phyloP scores from a whole-genome alignment of 352 stramenopile genomes.

The Plasmopara muralis region DNA sequence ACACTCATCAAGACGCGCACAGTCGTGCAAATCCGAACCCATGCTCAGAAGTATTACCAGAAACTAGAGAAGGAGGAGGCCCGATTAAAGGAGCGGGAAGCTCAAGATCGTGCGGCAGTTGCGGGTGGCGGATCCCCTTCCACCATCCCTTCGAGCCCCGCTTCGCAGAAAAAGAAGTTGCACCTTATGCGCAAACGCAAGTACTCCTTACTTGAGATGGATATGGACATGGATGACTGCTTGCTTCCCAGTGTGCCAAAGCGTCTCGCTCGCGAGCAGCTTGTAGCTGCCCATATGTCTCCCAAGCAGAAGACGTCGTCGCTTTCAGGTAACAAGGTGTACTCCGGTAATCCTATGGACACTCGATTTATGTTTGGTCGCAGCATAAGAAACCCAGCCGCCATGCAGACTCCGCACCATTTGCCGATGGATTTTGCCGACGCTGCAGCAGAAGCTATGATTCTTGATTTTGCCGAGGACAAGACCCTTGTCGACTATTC shows the following conservation, averaged over 20 bases:
- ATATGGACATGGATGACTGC: constrained; percentile 23
- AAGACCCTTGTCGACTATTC: constrained; percentile 57
- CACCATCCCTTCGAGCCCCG: constrained; percentile 16
- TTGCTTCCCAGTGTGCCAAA: constrained; percentile 52
- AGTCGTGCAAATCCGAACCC: constrained; percentile 84
- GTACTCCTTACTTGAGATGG: constrained; percentile 32
- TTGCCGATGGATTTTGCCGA: constrained; percentile 57
- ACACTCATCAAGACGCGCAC: constrained; percentile 92
- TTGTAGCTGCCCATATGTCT: constrained; percentile 60
- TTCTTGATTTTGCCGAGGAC: constrained; percentile 76
- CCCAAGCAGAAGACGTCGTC: constrained; percentile 60
- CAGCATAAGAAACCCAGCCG: constrained; percentile 18
- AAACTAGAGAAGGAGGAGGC: constrained; percentile 86
- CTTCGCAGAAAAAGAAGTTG: constrained; percentile 48
- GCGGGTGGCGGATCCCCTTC: constrained; percentile 3
- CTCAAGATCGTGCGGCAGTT: constrained; percentile 26
- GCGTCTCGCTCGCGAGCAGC: constrained; percentile 61
- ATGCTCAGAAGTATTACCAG: constrained; percentile 88
- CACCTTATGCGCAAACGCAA: constrained; percentile 64
- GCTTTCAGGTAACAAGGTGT: constrained; percentile 39
- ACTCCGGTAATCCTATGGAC: constrained; percentile 35
- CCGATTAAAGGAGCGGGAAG: constrained; percentile 60
- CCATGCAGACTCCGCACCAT: constrained; percentile 25
- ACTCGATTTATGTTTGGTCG: constrained; percentile 30
- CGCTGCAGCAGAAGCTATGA: constrained; percentile 40